A percentile compares a stretch with the other conserved stretches of the same genome.
Evolutionary conservation across 2,329 filamentous ascomycete species (phyloP).

Genomic region (Dothideomycetidae sp.): DNA sequence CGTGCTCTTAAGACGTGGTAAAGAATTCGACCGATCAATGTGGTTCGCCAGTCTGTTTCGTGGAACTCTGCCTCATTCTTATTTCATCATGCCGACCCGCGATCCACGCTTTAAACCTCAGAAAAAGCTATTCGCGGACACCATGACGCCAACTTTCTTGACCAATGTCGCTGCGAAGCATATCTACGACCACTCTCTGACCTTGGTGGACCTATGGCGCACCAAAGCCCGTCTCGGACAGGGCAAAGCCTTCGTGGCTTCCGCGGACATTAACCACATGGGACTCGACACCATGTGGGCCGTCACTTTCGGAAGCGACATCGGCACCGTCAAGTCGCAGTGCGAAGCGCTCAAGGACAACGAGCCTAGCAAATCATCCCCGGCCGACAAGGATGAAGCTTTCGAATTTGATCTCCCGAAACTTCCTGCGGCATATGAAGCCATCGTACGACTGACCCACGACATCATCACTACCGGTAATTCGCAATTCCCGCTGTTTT

Average conservation of each 20-base stretch:
- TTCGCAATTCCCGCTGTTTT: slow-evolving; percentile 15
- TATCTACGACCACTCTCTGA: slow-evolving; percentile 16
- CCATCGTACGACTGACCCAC: slow-evolving; percentile 13
- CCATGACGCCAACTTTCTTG: slow-evolving; percentile 19
- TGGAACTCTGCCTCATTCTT: slow-evolving; percentile 15
- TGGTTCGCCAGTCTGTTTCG: slow-evolving; percentile 20
- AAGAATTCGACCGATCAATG: slow-evolving; percentile 32
- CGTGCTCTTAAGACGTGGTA: slow-evolving; percentile 29
- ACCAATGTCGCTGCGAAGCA: slow-evolving; percentile 17
- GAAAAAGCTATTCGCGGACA: slow-evolving; percentile 17
- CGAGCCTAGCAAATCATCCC: slow-evolving; percentile 7
- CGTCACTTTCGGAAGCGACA: slow-evolving; percentile 23
- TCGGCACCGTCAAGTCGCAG: slow-evolving; percentile 18
- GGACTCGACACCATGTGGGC: slow-evolving; percentile 29
- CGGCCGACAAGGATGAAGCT: slow-evolving; percentile 7
- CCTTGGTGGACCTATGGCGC: slow-evolving; percentile 21
- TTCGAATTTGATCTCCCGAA: slow-evolving; percentile 14
- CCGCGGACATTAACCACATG: slow-evolving; percentile 23
- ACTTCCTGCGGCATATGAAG: slow-evolving; percentile 15
- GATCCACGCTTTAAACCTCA: slow-evolving; percentile 19
- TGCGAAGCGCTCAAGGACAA: slow-evolving; percentile 9
- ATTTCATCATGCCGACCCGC: slow-evolving; percentile 16
- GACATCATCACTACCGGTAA: slow-evolving; percentile 14
- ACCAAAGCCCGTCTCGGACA: slow-evolving; percentile 19
- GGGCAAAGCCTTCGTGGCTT: slow-evolving; percentile 22